These are phyloP conservation scores for Beauveria rudraprayagi DNA, from an alignment of 2,329 filamentous ascomycete genomes.

Conservation along the genomic window DNA sequence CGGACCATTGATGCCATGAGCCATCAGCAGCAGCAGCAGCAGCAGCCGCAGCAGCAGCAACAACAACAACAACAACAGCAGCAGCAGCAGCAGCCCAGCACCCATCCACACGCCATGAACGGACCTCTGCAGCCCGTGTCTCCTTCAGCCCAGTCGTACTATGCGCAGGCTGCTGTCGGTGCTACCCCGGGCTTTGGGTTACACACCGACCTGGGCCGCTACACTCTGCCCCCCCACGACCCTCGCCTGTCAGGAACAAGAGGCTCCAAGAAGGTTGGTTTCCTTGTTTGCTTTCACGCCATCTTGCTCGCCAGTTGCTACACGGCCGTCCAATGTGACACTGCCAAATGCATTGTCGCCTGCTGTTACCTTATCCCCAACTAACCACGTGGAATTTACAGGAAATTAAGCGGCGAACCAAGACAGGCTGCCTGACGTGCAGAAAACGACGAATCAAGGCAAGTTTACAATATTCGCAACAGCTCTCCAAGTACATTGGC, in stretches of 20 bases:
- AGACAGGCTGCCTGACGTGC: constrained; percentile 56
- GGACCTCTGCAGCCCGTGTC: constrained; percentile 22
- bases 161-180: constrained; percentile 31
- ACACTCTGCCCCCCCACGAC: constrained; percentile 38
- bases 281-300: constrained; percentile 13
- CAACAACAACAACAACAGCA: constrained; percentile 22
- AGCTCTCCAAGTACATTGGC: background rate
- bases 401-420: constrained; percentile 57
- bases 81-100: constrained; percentile 12
- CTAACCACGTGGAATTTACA: constrained; percentile 21
- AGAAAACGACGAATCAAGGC: constrained; percentile 57
- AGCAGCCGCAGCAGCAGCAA: constrained; percentile 23
- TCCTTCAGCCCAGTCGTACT: constrained; percentile 31
- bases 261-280: constrained; percentile 49
- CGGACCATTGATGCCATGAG: constrained; percentile 30
- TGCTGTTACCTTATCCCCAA: background rate
- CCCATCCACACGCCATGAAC: constrained; percentile 19
- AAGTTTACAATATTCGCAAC: constrained; percentile 24
- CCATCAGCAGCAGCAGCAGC: constrained; percentile 21
- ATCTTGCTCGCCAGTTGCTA: background rate
- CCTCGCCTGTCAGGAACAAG: constrained; percentile 39
- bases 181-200: constrained; percentile 33
- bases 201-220: constrained; percentile 36
- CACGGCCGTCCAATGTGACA: background rate
- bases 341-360: background rate